Evolutionary conservation across 768 basidiomycete species (phyloP).

Genomic region (Cystobasidium ongulense): DNA sequence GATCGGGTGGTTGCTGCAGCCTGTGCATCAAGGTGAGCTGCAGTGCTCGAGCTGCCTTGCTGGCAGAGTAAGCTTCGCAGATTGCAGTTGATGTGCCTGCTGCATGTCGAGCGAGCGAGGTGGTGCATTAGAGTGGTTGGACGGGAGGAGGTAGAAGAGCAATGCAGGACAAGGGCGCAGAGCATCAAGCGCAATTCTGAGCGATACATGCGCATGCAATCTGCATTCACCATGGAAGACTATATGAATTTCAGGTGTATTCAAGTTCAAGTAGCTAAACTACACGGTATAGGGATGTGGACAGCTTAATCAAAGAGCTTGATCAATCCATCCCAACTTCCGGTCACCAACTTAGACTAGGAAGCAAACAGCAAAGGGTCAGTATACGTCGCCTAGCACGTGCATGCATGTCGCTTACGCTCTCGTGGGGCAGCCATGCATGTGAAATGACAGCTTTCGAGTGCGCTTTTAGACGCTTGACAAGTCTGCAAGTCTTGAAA

Average conservation of each 20-base stretch:
- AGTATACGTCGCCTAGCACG: background rate
- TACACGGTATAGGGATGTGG: background rate
- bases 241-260: no score
- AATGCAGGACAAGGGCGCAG: background rate
- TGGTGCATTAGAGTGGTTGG: background rate
- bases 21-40: background rate
- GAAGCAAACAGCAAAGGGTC: background rate
- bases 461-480: slow-evolving; percentile 85
- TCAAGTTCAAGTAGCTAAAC: background rate
- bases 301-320: slow-evolving; percentile 67
- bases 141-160: background rate
- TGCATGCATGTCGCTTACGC: slow-evolving; percentile 55
- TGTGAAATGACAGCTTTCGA: slow-evolving; percentile 95
- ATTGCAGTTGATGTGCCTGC: background rate
- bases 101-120: background rate
- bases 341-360: slow-evolving; percentile 92
- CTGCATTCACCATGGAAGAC: no score
- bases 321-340: slow-evolving; percentile 94
- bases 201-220: no score
- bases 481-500: slow-evolving; percentile 76
- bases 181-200: no score
- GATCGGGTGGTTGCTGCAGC: background rate
- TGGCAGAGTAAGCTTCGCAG: background rate
- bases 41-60: background rate
- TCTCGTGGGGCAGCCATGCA: slow-evolving; percentile 95